Base-by-base conservation (phyloP, 2,329 filamentous ascomycete genomes). In the Metarhizium robertsii region DNA sequence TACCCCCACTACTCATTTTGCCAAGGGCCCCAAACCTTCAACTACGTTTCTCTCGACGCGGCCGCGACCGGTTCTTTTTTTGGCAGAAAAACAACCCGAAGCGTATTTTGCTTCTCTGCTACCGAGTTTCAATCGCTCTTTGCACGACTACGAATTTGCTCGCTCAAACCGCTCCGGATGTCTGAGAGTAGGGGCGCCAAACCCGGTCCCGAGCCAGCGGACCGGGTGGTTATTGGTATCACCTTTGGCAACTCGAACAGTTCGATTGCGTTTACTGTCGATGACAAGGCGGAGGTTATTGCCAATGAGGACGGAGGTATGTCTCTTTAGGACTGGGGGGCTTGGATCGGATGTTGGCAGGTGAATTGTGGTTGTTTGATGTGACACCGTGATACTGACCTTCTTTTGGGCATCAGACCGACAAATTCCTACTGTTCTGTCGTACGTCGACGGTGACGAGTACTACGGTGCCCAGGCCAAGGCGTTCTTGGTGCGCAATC, bases 241-340 rank as follows among this genome's bases (percentile, higher is more conserved):
- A 88, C 92, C 63, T 96, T 97, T 79, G 94, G 94, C 75, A 99
- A 97, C 79, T 92, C 91, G 59, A 95, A 96, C 85, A 95, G 90
- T 77, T 96, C 91, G 58, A 96, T 99, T 75, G 92, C 92, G 65
- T 91, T 86, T 71, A 95, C 92, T 50, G 83, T 86, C 59, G 92
- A 97, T 68, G 92, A 95, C 74, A 95, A 95, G 79, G 87, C 91
- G 61, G 90, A 96, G 72, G 92, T 99, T 61, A 97, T 99, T 75
- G 94, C 94, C 68, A 97, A 99, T 76, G 94, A 97, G 78, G 94
- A 97, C 69, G 94, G 94, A 79, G 90, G 90, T 91, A 71, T 68
- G 84, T 74, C 45, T n/a, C 25, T 49, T 52, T n/a, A 30, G 40
- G 7, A 2, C 16, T 14, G 7, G 20, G 16, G 20, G 45, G 40